Conservation (phyloP, 2,329 filamentous ascomycete genomes). For the Penicillium olsonii region DNA sequence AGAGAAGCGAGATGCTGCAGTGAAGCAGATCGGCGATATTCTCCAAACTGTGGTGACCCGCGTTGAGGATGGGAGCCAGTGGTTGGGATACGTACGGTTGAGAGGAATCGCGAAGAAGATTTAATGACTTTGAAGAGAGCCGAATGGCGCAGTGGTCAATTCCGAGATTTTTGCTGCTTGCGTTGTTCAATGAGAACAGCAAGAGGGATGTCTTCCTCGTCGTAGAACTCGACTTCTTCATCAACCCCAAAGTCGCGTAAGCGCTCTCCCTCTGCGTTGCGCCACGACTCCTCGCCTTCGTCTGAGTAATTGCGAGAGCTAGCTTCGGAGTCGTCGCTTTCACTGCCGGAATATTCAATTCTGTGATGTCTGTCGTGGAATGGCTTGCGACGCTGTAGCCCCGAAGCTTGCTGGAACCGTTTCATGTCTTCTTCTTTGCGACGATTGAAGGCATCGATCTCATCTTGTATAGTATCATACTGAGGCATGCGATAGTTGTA, state of each 20-base stretch:
- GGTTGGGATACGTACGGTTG: conserved; percentile 51
- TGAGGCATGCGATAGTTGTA: conserved; percentile 23
- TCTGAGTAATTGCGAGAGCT: conserved; percentile 26
- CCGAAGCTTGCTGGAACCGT: conserved; percentile 40
- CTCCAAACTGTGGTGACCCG: conserved; percentile 58
- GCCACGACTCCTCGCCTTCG: conserved; percentile 63
- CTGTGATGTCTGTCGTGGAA: conserved; percentile 43
- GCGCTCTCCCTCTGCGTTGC: conserved; percentile 63
- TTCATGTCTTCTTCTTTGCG: conserved; percentile 56
- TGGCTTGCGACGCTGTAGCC: conserved; percentile 41
- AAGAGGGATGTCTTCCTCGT: conserved; percentile 63
- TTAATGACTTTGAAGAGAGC: neutral
- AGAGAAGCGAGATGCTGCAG: conserved; percentile 52
- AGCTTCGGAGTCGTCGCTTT: conserved; percentile 19
- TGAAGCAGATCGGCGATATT: conserved; percentile 57
- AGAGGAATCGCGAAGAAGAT: conserved; percentile 43
- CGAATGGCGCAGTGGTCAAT: neutral
- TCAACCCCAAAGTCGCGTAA: conserved; percentile 66
- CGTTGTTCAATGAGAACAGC: conserved; percentile 53
- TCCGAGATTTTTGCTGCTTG: conserved; percentile 14
- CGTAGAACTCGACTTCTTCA: conserved; percentile 65
- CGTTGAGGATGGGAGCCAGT: conserved; percentile 58
- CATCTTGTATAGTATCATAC: conserved; percentile 41
- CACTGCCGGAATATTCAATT: conserved; percentile 6
- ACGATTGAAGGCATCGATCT: conserved; percentile 55